Percentiles rank a stretch among this genome's conserved stretches.
Conservation (phyloP, 495 filamentous ascomycete genomes). For the Talaromyces nanjingensis region DNA sequence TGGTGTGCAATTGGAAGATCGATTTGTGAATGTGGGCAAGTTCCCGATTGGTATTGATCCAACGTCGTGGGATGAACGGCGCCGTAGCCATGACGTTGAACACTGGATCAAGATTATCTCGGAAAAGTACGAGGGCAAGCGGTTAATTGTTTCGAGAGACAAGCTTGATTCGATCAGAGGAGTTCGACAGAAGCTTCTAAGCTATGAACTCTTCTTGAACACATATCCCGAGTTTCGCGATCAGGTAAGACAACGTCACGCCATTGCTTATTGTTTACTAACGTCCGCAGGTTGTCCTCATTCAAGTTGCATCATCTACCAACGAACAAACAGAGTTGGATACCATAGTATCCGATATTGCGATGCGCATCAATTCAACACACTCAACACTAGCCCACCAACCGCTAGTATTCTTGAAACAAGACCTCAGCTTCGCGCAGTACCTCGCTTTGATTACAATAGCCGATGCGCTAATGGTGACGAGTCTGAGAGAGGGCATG, state of each 20-base stretch:
- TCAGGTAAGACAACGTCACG: conserved; percentile 35
- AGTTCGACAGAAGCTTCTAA: conserved; percentile 83
- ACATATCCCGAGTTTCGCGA: conserved; percentile 84
- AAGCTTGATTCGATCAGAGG: conserved; percentile 89
- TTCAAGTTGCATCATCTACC: conserved; percentile 86
- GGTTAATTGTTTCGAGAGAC: conserved; percentile 82
- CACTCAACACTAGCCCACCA: conserved; percentile 85
- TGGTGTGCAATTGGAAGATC: conserved; percentile 73
- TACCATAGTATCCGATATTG: conserved; percentile 82
- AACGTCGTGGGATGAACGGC: conserved; percentile 59
- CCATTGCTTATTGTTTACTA: conserved; percentile 5
- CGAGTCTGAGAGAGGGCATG: conserved; percentile 91
- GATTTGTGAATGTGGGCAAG: conserved; percentile 50
- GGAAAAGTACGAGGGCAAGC: conserved; percentile 75
- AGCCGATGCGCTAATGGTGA: conserved; percentile 86
- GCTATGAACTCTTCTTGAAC: conserved; percentile 90
- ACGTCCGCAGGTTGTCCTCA: conserved; percentile 57
- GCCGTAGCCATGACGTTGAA: conserved; percentile 64
- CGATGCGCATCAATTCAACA: conserved; percentile 81
- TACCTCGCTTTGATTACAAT: conserved; percentile 84
- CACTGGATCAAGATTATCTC: conserved; percentile 72
- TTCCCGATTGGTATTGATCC: conserved; percentile 54
- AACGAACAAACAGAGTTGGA: conserved; percentile 81
- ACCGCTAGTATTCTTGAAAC: conserved; percentile 88
- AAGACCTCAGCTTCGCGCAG: conserved; percentile 84